phyloP scores from a whole-genome alignment of 129 eudicot genomes.

The Tagetes patula region DNA sequence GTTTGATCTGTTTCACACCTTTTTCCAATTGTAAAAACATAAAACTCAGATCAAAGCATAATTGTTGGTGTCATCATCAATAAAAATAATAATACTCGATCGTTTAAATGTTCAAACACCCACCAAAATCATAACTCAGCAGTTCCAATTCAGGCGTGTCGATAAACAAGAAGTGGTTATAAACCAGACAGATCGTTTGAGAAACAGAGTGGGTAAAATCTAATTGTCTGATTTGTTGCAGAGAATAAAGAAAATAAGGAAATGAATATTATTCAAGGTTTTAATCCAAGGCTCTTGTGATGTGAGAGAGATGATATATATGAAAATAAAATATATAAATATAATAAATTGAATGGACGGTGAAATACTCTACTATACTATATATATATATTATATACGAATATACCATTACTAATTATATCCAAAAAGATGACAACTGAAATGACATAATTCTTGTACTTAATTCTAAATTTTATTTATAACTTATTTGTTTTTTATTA shows the following conservation, averaged over 20 bases:
- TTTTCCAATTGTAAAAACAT: too few relatives aligned
- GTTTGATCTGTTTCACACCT: not conserved
- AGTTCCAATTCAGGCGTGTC: constrained; percentile 10
- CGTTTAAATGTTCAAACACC: not conserved
- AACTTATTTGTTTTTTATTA: too few relatives aligned
- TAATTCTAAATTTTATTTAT: too few relatives aligned
- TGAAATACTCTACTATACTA: constrained; percentile 5
- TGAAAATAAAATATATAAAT: constrained; percentile 5
- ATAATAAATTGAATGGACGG: constrained; percentile 38
- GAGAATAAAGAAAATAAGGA: constrained; percentile 3
- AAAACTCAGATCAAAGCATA: too few relatives aligned
- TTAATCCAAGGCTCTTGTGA: constrained; percentile 10
- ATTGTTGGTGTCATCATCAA: not conserved
- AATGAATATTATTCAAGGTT: not conserved
- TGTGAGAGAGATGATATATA: constrained; percentile 15
- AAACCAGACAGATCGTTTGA: constrained; percentile 23
- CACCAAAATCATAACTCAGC: not conserved
- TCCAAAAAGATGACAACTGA: not conserved
- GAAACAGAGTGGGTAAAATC: constrained; percentile 23
- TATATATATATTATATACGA: not conserved
- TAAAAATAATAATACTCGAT: not conserved
- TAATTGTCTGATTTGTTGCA: not conserved
- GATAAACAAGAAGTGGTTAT: not conserved
- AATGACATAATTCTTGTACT: too few relatives aligned
- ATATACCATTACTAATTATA: too few relatives aligned